Conservation (phyloP, 176 grass and related monocot species). For the Oryza punctata region DNA sequence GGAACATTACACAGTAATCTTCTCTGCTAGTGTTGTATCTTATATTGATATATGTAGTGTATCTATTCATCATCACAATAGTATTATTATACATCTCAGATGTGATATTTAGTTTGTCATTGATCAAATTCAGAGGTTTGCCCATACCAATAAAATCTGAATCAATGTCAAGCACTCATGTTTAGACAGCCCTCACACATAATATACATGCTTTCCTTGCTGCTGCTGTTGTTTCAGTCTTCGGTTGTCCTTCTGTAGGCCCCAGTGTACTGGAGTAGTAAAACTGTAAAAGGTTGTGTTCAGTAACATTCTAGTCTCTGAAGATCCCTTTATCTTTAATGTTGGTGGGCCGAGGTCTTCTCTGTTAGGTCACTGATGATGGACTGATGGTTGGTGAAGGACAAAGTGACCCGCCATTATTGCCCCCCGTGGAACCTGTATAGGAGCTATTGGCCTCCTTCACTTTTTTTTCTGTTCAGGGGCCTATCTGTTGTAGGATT, state of each 20-base stretch:
- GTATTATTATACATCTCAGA: neutral
- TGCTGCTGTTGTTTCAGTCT: conserved; percentile 10
- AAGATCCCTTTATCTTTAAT: conserved; percentile 19
- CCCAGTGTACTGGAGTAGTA: neutral
- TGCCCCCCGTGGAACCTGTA: conserved; percentile 1
- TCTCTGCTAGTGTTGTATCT: conserved; percentile 33
- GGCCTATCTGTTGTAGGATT: conserved; percentile 31
- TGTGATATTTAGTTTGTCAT: neutral
- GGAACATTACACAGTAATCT: conserved; percentile 26
- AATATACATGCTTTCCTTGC: neutral
- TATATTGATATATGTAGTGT: conserved; percentile 7
- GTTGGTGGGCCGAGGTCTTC: conserved; percentile 19
- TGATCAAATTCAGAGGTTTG: neutral
- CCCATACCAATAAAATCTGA: conserved; percentile 9
- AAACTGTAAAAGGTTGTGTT: neutral
- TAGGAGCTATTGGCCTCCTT: conserved; percentile 28
- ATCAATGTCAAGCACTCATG: neutral
- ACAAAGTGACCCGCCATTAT: conserved; percentile 37
- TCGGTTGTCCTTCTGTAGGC: neutral
- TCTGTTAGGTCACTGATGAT: conserved; percentile 3
- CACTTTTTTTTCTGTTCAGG: conserved; percentile 20
- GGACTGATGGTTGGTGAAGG: conserved; percentile 10
- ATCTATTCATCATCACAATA: conserved; percentile 20
- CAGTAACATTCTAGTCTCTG: neutral
- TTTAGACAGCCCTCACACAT: neutral